These are phyloP conservation scores for Thielaviopsis euricoi DNA, from an alignment of 2,329 filamentous ascomycete species.

Conservation along the genomic window DNA sequence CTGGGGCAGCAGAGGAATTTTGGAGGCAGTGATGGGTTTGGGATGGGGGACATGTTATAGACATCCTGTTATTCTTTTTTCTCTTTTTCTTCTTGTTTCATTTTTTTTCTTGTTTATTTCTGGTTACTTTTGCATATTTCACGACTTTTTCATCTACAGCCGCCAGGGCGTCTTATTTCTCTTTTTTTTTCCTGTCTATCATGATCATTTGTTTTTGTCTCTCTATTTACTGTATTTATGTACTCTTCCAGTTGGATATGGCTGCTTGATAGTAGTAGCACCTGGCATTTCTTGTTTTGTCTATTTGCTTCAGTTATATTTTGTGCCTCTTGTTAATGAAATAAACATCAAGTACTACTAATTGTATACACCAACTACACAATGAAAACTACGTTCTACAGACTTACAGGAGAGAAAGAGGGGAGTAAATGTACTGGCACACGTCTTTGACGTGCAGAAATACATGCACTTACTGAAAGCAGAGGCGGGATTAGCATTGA, in stretches of 20 bases:
- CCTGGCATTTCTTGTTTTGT: background rate
- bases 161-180: too few species aligned
- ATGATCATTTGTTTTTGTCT: background rate
- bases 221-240: background rate
- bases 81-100: background rate
- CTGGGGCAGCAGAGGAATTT: background rate
- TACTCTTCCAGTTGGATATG: background rate
- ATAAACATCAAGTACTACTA: too few species aligned
- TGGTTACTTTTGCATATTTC: background rate
- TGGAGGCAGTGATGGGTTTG: background rate
- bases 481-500: background rate
- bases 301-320: too few species aligned
- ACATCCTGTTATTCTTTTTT: background rate
- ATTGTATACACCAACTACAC: too few species aligned
- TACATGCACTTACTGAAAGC: background rate
- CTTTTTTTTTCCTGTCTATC: background rate
- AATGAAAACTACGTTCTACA: too few species aligned
- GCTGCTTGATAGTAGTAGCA: background rate
- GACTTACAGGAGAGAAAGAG: too few species aligned
- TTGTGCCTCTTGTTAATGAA: too few species aligned
- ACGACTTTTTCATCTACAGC: background rate
- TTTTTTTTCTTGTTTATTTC: background rate
- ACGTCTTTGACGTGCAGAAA: too few species aligned
- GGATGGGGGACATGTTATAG: slow-evolving; percentile 4
- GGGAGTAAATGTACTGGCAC: too few species aligned